Conservation (phyloP, 768 basidiomycete species). For the Polyporus arcularius region DNA sequence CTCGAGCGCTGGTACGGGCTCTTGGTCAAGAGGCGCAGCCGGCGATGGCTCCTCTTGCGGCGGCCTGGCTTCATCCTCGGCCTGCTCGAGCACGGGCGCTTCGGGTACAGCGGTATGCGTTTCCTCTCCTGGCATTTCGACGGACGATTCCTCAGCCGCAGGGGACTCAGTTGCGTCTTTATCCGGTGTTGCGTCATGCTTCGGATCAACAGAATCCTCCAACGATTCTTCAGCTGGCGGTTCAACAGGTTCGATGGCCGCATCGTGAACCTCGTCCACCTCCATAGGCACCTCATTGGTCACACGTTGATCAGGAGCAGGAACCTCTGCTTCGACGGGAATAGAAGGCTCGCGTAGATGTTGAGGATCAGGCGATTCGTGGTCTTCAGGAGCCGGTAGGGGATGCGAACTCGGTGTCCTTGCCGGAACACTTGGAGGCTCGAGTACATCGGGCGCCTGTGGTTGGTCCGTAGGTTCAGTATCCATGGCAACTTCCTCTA, state of each 20-base stretch:
- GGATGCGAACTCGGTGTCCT: too few relatives aligned
- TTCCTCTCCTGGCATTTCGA: too few relatives aligned
- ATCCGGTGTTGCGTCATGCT: not conserved
- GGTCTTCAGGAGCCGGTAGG: too few relatives aligned
- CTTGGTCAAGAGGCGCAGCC: too few relatives aligned
- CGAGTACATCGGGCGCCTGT: too few relatives aligned
- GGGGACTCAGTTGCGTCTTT: not conserved
- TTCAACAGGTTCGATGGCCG: not conserved
- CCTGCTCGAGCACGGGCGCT: too few relatives aligned
- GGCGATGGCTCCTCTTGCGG: too few relatives aligned
- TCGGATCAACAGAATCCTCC: not conserved
- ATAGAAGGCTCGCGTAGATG: not conserved
- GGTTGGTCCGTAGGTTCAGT: not conserved
- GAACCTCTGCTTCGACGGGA: not conserved
- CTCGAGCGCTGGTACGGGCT: not conserved
- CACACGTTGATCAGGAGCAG: not conserved
- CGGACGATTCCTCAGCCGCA: too few relatives aligned
- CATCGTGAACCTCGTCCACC: slow-evolving; percentile 1
- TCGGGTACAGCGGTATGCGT: too few relatives aligned
- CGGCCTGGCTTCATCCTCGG: too few relatives aligned
- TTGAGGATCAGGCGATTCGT: too few relatives aligned
- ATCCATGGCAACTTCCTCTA: not conserved
- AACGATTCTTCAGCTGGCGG: not conserved
- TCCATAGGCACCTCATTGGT: slow-evolving; percentile 12
- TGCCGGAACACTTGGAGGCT: too few relatives aligned